A percentile compares a stretch with the other conserved stretches of the same genome.
These are phyloP conservation scores for Colletotrichum graminicola DNA, from an alignment of 2,329 filamentous ascomycete species.

Conservation along the genomic window DNA sequence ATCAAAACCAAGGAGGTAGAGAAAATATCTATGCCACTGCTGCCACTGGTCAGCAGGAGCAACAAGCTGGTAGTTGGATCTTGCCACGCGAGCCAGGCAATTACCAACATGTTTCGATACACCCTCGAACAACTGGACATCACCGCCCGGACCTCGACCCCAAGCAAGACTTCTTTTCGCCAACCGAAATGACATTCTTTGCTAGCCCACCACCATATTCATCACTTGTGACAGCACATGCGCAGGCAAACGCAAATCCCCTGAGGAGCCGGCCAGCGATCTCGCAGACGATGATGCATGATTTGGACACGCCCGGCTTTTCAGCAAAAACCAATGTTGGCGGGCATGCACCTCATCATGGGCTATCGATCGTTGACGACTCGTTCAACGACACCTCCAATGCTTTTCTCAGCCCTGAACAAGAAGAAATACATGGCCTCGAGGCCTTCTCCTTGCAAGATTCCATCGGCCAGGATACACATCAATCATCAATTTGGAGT, in stretches of 20 bases:
- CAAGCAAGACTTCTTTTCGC: conserved; percentile 5
- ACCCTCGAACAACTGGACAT: conserved; percentile 4
- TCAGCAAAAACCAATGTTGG: neutral
- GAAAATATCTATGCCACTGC: neutral
- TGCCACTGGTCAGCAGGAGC: conserved; percentile 5
- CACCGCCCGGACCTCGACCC: neutral
- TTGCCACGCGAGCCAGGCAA: neutral
- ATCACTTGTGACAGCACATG: neutral
- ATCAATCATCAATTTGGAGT: neutral
- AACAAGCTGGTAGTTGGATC: conserved; percentile 2
- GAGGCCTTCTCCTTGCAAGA: conserved; percentile 12
- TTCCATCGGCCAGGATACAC: neutral
- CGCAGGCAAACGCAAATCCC: neutral
- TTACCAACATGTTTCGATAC: conserved; percentile 9
- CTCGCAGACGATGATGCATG: neutral
- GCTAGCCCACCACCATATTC: conserved; percentile 27
- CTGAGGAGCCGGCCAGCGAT: conserved; percentile 3
- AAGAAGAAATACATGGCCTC: conserved; percentile 18
- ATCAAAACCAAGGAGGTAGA: conserved; percentile 29
- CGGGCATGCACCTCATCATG: conserved; percentile 1
- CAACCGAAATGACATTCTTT: conserved; percentile 5
- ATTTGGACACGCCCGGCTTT: conserved; percentile 11
- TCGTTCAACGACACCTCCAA: conserved; percentile 10
- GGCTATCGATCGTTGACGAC: neutral
- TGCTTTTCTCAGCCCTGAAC: neutral